Evolutionary conservation across 768 basidiomycete genomes (phyloP), one percentile per base, ranked within the genome.

Genomic region (Lanmaoa pseudosensibilis): DNA sequence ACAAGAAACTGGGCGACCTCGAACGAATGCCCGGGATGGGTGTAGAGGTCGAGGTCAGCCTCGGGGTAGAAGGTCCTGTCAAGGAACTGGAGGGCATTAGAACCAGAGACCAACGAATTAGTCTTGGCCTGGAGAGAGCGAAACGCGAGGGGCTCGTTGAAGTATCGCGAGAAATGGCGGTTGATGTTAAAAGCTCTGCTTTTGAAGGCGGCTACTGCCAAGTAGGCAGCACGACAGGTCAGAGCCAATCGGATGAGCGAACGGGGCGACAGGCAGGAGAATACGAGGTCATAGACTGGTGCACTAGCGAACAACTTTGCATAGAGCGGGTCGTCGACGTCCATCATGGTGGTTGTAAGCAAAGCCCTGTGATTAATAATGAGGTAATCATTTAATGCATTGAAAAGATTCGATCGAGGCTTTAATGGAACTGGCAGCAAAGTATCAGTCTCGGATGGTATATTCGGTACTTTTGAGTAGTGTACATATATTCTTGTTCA

Each of bases 1-100:
- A 66, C 36, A 0, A 83, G 62, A 67, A 76, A 81, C 9, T 44
- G 45, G 0, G 71, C 73, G 5, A 83, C 65, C 23, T 70, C 68
- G 13, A 55, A 43, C 39, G 69, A 64, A 36, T 66, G 61, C 0
- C 66, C 63, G 3, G 73, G 70, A 8, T 76, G 68, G 16, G 74
- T 68, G 62, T 84, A 84, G 5, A 84, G 38, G 52, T 85, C 83
- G 9, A 85, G 74, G 58, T 84, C 83, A 0, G 82, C 74, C 5
- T 72, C 73, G 4, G 73, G 68, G 56, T 81, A 83, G 37, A 68
- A 67, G 0, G 70, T 59, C 18, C 80, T 63, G 47, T 79, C 77
- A 40, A 85, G 72, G 59, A 83, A 81, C 48, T 84, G 83, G 3
- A 83, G 73, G 0, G 81, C 82, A 27, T 69, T 72, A 0, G 83